Conservation (phyloP, 106 monocot genomes). For the Allium sativum region DNA sequence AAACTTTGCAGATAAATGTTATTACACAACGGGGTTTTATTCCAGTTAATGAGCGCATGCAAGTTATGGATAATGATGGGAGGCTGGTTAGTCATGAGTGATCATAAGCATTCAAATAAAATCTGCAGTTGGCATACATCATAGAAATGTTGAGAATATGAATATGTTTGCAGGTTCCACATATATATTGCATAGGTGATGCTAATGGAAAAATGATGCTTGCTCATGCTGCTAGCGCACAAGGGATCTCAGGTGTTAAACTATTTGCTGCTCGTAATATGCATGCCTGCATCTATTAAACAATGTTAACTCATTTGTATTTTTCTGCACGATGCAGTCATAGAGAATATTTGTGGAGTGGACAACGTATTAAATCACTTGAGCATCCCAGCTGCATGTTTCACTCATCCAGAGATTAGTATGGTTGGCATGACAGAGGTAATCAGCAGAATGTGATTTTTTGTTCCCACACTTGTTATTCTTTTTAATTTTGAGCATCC, state of each 20-base stretch:
- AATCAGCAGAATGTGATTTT: background rate
- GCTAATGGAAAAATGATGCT: conserved; percentile 99
- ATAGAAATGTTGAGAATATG: background rate
- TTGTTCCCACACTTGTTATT: background rate
- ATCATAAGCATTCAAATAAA: background rate
- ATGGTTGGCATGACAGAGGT: conserved; percentile 97
- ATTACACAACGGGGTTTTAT: conserved; percentile 90
- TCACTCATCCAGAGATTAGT: conserved; percentile 96
- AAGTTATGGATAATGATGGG: conserved; percentile 68
- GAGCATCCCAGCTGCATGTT: conserved; percentile 96
- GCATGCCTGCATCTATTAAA: background rate
- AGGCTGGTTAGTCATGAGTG: conserved; percentile 46
- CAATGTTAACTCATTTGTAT: background rate
- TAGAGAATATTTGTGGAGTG: conserved; percentile 78
- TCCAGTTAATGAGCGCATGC: conserved; percentile 93
- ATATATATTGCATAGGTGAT: conserved; percentile 96
- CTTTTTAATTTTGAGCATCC: too few relatives aligned
- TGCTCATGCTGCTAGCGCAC: conserved; percentile 99
- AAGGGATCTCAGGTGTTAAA: conserved; percentile 85
- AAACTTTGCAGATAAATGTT: conserved; percentile 65
- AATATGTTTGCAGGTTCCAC: conserved; percentile 49
- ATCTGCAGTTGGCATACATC: background rate
- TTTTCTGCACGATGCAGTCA: conserved; percentile 33
- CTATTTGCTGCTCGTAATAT: background rate
- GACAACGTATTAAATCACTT: conserved; percentile 87